Percentiles rank a stretch among this genome's conserved stretches.
Evolutionary conservation across 176 grass and related monocot genomes (phyloP).

Genomic region (Rhipidocladum racemiflorum): DNA sequence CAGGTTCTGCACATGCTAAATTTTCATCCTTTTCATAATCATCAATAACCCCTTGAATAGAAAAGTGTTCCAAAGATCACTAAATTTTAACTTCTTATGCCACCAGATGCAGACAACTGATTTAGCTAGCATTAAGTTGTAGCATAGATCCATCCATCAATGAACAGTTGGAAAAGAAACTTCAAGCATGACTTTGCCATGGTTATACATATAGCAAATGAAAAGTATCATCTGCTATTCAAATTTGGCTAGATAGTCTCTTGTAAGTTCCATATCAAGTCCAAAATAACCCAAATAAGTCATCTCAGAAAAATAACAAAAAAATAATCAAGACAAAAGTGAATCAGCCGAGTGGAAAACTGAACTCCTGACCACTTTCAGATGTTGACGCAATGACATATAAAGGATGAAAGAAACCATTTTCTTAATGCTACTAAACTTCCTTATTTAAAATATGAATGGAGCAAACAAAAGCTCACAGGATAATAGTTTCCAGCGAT

Average conservation of each 20-base stretch:
- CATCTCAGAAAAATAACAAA: background rate
- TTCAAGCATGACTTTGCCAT: no score
- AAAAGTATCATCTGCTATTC: no score
- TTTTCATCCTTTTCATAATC: background rate
- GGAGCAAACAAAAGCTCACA: constrained; percentile 47
- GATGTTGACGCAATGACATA: background rate
- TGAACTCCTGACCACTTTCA: background rate
- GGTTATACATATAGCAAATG: no score
- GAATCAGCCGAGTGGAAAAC: background rate
- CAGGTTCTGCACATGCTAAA: background rate
- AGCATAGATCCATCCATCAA: no score
- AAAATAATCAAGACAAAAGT: background rate
- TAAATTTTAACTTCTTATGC: background rate
- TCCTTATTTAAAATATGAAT: background rate
- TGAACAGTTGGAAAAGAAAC: no score
- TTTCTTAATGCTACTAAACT: constrained; percentile 17
- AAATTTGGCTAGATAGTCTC: no score
- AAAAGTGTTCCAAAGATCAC: background rate
- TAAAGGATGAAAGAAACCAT: constrained; percentile 5
- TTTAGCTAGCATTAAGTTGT: background rate
- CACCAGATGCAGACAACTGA: background rate
- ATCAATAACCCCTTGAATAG: background rate
- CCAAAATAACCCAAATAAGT: constrained; percentile 30
- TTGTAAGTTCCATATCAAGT: background rate
- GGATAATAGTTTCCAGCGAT: constrained; percentile 98